Conservation (phyloP, 176 grass and related monocot genomes). For the Oryza longistaminata region DNA sequence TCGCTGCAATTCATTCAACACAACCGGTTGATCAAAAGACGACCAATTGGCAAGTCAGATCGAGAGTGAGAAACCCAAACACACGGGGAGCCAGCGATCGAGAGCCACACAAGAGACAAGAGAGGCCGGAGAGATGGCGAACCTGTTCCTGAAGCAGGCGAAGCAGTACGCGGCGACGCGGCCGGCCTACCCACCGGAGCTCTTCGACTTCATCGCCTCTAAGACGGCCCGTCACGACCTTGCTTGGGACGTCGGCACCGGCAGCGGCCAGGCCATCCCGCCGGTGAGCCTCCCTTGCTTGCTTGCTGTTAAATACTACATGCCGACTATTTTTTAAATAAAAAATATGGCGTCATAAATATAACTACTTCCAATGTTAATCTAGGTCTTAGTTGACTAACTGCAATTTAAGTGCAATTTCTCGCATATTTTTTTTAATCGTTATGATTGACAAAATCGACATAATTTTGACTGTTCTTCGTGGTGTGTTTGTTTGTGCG, state of each 20-base stretch:
- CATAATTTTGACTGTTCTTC: too few species aligned
- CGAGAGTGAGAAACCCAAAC: too few species aligned
- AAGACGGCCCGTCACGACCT: conserved; percentile 59
- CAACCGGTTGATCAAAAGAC: background rate
- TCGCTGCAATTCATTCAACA: background rate
- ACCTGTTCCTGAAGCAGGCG: conserved; percentile 85
- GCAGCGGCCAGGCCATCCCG: conserved; percentile 77
- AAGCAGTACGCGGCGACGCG: conserved; percentile 72
- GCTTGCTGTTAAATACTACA: too few species aligned
- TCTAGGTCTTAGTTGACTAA: background rate
- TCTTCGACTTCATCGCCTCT: conserved; percentile 78
- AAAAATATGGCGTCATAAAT: too few species aligned
- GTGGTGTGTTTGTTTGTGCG: background rate
- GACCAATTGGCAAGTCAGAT: background rate
- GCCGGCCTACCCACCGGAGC: conserved; percentile 70
- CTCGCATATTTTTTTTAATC: background rate
- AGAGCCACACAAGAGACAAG: background rate
- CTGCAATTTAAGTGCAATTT: background rate
- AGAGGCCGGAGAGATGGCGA: conserved; percentile 50
- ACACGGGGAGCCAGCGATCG: background rate
- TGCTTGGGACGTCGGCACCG: conserved; percentile 93
- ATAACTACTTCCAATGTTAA: too few species aligned
- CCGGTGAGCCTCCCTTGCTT: conserved; percentile 7
- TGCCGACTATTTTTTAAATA: too few species aligned
- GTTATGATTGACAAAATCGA: background rate